A percentile compares a stretch with the other conserved stretches of the same genome.
Conservation (phyloP, 352 stramenopile species). For the Phytophthora agathidicida region DNA sequence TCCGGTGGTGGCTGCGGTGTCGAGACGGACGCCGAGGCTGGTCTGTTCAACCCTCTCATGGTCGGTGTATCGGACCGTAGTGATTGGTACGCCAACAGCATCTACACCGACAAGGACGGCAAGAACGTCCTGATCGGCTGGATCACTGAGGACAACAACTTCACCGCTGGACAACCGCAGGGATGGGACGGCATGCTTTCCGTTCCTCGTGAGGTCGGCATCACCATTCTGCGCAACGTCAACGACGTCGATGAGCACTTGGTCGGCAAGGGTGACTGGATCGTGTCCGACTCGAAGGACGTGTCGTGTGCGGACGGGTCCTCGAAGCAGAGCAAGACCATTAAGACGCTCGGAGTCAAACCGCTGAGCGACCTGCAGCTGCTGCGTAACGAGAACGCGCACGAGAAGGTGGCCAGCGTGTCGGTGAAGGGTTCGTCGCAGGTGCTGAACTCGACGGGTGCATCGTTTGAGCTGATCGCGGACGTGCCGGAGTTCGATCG, state of each 20-base stretch:
- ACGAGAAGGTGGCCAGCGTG: constrained; percentile 35
- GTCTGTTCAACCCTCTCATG: constrained; percentile 59
- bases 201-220: constrained; percentile 55
- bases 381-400: constrained; percentile 47
- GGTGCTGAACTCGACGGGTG: constrained; percentile 49
- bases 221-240: constrained; percentile 58
- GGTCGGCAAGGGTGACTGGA: constrained; percentile 57
- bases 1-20: constrained; percentile 17
- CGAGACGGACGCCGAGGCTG: constrained; percentile 28
- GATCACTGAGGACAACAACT: constrained; percentile 68
- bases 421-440: constrained; percentile 35
- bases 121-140: constrained; percentile 69
- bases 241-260: constrained; percentile 55
- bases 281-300: constrained; percentile 49
- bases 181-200: constrained; percentile 75
- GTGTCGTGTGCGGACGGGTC: constrained; percentile 33
- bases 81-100: constrained; percentile 74
- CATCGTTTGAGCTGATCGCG: constrained; percentile 60
- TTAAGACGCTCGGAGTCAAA: constrained; percentile 69
- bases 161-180: constrained; percentile 51
- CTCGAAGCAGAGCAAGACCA: constrained; percentile 51
- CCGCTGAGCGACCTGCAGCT: constrained; percentile 50
- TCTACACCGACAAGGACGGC: constrained; percentile 65
- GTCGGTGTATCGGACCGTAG: constrained; percentile 68
- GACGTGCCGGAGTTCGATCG: constrained; percentile 50